Evolutionary conservation across 371 early-diverging fungal species (phyloP).

Genomic region (Mucor piriformis): DNA sequence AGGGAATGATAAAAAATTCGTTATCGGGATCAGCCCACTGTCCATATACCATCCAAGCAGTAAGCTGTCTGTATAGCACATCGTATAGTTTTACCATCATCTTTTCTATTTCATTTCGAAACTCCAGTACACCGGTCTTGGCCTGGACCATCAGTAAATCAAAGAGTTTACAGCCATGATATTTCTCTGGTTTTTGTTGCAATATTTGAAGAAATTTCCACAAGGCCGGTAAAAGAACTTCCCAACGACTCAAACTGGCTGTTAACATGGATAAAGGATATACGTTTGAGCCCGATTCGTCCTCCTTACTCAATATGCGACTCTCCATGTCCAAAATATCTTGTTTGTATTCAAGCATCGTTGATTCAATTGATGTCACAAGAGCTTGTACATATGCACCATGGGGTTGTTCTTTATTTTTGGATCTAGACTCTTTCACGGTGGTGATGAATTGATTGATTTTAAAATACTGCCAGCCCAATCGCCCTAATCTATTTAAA

Average conservation of each 20-base stretch:
- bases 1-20: constrained; percentile 70
- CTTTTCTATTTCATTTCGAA: constrained; percentile 54
- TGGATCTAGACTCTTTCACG: constrained; percentile 17
- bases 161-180: constrained; percentile 58
- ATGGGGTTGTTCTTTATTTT: constrained; percentile 1
- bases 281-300: constrained; percentile 45
- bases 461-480: constrained; percentile 62
- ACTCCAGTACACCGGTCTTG: constrained; percentile 60
- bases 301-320: constrained; percentile 50
- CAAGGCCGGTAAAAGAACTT: constrained; percentile 52
- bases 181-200: constrained; percentile 32
- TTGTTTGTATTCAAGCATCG: constrained; percentile 57
- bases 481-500: constrained; percentile 63
- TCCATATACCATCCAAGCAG: constrained; percentile 78
- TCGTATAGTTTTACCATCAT: constrained; percentile 57
- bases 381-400: constrained; percentile 60
- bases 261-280: constrained; percentile 53
- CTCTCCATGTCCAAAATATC: constrained; percentile 61
- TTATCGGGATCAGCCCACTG: constrained; percentile 60
- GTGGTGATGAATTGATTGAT: constrained; percentile 47
- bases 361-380: constrained; percentile 51
- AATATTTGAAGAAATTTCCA: constrained; percentile 31
- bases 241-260: constrained; percentile 44
- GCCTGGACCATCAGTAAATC: constrained; percentile 59
- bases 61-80: constrained; percentile 69